Evolutionary conservation across 2,329 filamentous ascomycete genomes (phyloP), one percentile per base, ranked within the genome.

Genomic region (Aureobasidium sp.): DNA sequence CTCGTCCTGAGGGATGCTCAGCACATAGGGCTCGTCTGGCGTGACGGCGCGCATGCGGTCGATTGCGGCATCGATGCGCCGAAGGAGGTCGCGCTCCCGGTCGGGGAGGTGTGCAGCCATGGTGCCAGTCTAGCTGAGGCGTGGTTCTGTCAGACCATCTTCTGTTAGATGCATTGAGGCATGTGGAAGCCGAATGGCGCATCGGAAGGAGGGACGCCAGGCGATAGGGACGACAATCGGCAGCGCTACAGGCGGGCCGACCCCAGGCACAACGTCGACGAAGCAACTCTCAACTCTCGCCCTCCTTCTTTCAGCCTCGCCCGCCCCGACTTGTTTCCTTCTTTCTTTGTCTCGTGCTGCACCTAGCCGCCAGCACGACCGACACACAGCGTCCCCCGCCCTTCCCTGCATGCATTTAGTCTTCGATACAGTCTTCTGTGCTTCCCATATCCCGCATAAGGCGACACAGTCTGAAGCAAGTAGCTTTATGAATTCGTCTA

Each of bases 1-100:
- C 48, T 77, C 68, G 57, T 79, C 70, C 34, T 78, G 77, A 14
- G 77, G 77, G n/a, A 79, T 77, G 6, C 77, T 78, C 51, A 79
- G 70, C 47, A 79, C 73, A 62, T 80, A 80, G 12, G 78, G 78
- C 59, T 76, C 70, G 25, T 68, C 68, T n/a, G 75, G 74, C n/a
- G 77, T 74, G 52, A 70, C 65, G 20, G 70, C 68, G 66, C 73
- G 74, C 67, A 80, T 77, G 70, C 76, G 77, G 65, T 76, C 74
- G 64, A 78, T 70, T 45, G 72, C 69, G 48, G 65, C 64, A 64
- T 80, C 74, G 55, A 80, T 52, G 36, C 49, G 63, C 42, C 59
- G 37, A 5, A 63, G 20, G 7, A 64, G 37, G 7, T 58, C 37
- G 2, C 48, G 52, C 34, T 63, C 44, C 49, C 34, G 20, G 11